phyloP scores from a whole-genome alignment of 1,139 yeast genomes.

The Scheffersomyces titani region DNA sequence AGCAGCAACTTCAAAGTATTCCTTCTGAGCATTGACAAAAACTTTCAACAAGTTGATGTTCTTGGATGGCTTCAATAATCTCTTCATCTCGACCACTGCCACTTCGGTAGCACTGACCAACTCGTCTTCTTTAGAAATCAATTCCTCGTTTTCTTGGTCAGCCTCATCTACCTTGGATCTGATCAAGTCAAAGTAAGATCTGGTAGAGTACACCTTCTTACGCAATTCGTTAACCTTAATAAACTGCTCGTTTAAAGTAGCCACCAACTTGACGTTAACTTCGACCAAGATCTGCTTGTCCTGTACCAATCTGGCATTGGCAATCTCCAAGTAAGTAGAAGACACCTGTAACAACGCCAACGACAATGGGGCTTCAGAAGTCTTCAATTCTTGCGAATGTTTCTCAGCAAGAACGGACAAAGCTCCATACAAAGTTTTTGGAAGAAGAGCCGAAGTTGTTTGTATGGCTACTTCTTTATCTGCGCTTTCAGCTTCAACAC shows the following conservation, averaged over 20 bases:
- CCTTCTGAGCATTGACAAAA: slow-evolving; percentile 66
- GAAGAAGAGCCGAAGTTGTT: slow-evolving; percentile 35
- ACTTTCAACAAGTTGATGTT: slow-evolving; percentile 61
- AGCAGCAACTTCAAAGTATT: slow-evolving; percentile 55
- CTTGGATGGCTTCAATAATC: slow-evolving; percentile 66
- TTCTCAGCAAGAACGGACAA: slow-evolving; percentile 37
- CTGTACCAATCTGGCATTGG: slow-evolving; percentile 62
- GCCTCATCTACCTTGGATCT: slow-evolving; percentile 46
- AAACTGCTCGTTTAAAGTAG: slow-evolving; percentile 56
- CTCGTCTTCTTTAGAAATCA: slow-evolving; percentile 73
- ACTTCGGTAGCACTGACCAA: slow-evolving; percentile 73
- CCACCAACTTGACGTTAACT: slow-evolving; percentile 55
- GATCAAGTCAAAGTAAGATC: slow-evolving; percentile 69
- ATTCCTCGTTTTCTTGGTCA: slow-evolving; percentile 47
- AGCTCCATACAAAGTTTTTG: slow-evolving; percentile 49
- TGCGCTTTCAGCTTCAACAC: slow-evolving; percentile 15
- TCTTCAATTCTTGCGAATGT: slow-evolving; percentile 43
- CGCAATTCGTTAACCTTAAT: slow-evolving; percentile 62
- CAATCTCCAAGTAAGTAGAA: slow-evolving; percentile 60
- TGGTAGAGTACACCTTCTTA: slow-evolving; percentile 65
- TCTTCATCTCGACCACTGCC: slow-evolving; percentile 78
- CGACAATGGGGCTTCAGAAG: slow-evolving; percentile 48
- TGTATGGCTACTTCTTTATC: slow-evolving; percentile 27
- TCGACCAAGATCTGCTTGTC: slow-evolving; percentile 60
- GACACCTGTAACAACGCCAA: slow-evolving; percentile 58